Base-by-base conservation (phyloP, 2,329 filamentous ascomycete genomes). In the Penicillium sp. region DNA sequence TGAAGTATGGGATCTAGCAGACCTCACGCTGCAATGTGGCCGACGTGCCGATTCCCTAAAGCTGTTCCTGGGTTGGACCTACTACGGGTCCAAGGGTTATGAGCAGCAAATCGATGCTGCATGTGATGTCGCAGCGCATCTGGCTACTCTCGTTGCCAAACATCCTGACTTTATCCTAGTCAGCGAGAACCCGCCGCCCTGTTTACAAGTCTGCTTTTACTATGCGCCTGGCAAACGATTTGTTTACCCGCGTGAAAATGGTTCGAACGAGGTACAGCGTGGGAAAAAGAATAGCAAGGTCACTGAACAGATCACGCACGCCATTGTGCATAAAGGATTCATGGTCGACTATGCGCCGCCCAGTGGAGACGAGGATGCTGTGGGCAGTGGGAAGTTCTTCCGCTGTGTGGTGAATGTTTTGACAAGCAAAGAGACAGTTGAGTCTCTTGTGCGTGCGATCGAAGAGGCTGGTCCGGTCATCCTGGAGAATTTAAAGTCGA, bases 121-220 rank as follows among this genome's bases (percentile, higher is more conserved):
- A 0, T 94, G 90, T 56, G 74, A 72, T 7, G 74, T 79, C 43
- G 88, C 88, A 0, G 69, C 73, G 3, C 74, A 85, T 51, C 71
- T 96, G n/a, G 78, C 82, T 0, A 58, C 57, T 0, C 62, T 80
- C 1, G 58, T 95, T 2, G 63, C 70, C 4, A 31, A 66, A 10
- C 71, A 73, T 28, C 59, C 66, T 0, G 70, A 85, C 50, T 84
- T 96, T 51, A 67, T 76, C 12, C 71, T 94, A 11, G 77, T 95
- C 2, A 85, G 80, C 8, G 73, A 77, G 39, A 82, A 84, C 52
- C 85, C 87, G 16, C 82, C 89, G 31, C 85, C 86, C 0, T 96
- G 90, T 65, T 69, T 95, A 59, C 92, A 96, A 67, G 84, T 96
- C 14, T 95, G 90, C 70, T 96, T 96, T 63, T 95, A 95, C 62